phyloP scores from a whole-genome alignment of 2,329 filamentous ascomycete genomes.

The Diplocarpon rosae region DNA sequence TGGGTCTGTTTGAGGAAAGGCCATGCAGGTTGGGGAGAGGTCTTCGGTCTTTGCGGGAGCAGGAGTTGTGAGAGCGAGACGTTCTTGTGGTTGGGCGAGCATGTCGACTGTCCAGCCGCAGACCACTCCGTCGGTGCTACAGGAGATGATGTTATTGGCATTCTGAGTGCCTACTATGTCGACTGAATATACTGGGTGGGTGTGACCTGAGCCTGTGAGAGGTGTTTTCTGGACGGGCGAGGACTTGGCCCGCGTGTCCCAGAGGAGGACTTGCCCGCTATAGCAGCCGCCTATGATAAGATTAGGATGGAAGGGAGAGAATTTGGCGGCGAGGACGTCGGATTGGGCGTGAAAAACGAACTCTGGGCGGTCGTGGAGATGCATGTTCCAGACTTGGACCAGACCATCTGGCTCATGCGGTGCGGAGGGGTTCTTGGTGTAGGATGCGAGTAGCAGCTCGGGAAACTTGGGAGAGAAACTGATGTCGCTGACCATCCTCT shows the following conservation, averaged over 20 bases:
- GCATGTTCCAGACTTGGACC: slow-evolving; percentile 93
- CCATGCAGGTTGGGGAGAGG: slow-evolving; percentile 85
- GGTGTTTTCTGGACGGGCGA: slow-evolving; percentile 93
- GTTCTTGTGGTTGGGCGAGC: slow-evolving; percentile 91
- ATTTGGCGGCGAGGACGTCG: slow-evolving; percentile 89
- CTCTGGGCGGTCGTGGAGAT: slow-evolving; percentile 88
- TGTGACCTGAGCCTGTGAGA: slow-evolving; percentile 86
- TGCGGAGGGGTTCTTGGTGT: slow-evolving; percentile 93
- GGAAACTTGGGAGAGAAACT: slow-evolving; percentile 94
- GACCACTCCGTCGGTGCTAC: slow-evolving; percentile 90
- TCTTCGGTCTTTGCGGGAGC: slow-evolving; percentile 86
- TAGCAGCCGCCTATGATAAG: slow-evolving; percentile 94
- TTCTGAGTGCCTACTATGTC: slow-evolving; percentile 97
- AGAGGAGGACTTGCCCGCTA: slow-evolving; percentile 89
- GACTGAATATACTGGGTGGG: slow-evolving; percentile 90
- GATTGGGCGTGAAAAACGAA: slow-evolving; percentile 95
- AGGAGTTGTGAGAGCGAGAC: slow-evolving; percentile 77
- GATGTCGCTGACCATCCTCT: slow-evolving; percentile 91
- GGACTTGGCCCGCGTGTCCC: slow-evolving; percentile 87
- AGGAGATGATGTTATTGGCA: slow-evolving; percentile 96
- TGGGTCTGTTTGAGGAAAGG: slow-evolving; percentile 88
- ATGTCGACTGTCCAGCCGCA: slow-evolving; percentile 98
- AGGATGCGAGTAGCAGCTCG: slow-evolving; percentile 84
- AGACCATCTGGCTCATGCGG: slow-evolving; percentile 89
- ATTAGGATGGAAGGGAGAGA: slow-evolving; percentile 97